Base-by-base conservation (phyloP, 139 green algal genomes). In the Spirogloea muscicola region DNA sequence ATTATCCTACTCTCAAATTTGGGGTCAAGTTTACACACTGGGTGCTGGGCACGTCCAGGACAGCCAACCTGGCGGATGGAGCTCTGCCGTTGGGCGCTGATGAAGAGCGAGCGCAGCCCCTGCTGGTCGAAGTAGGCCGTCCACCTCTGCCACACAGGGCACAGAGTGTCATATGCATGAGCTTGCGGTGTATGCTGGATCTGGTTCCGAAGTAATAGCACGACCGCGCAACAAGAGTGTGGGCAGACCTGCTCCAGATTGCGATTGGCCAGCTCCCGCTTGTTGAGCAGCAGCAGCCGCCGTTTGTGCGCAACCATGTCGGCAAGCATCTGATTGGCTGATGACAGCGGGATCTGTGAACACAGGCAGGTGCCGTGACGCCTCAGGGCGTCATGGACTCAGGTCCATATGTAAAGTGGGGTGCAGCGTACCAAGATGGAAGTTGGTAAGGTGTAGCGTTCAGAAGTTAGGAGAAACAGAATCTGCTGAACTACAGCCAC, bases 231-330 rank as follows among this genome's bases (percentile, higher is more conserved):
- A n/a, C n/a, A n/a, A n/a, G n/a, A n/a, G n/a, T n/a, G n/a, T n/a
- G n/a, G n/a, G n/a, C n/a, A n/a, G n/a, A 72, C 63, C 39, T 78
- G 37, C 69, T 81, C 49, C 3, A 49, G 33, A 4, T 78, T 80
- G 9, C 34, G 36, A 38, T 80, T 74, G 31, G 68, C 72, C 9
- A 80, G 55, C 4, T 80, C 72, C 43, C 36, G 34, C 33, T 80
- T 80, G 69, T 80, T 79, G 27, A 80, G 33, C 13, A 80, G 36
- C 38, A 80, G 52, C 7, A 80, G 57, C 9, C 72, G 48, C 43
- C 68, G 67, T 29, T 80, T 80, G 72, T 84, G 9, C 41, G 9
- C 6, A 6, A 61, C 4, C 55, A 78, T 36, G 4, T 61, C 69
- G n/a, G 10, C 58, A 21, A 78, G 57, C 36, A 62, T 25, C 57